phyloP scores from a whole-genome alignment of 2,329 filamentous ascomycete species.

The Nothophoma quercina region DNA sequence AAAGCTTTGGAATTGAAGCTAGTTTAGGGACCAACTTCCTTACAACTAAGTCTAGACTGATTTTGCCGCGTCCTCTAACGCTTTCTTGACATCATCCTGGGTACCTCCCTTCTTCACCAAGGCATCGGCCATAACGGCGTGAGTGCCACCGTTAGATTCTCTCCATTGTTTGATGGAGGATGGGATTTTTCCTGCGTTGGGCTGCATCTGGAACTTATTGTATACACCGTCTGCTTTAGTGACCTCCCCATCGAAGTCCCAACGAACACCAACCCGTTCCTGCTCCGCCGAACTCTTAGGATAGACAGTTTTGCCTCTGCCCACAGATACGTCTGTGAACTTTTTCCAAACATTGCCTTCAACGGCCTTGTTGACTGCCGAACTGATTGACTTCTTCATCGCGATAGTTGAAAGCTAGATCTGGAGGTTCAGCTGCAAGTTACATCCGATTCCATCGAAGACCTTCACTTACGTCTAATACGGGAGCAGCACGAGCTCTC shows the following conservation, averaged over 20 bases:
- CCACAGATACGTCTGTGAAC: constrained; percentile 5
- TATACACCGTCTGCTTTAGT: background rate
- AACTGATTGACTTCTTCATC: background rate
- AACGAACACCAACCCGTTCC: constrained; percentile 10
- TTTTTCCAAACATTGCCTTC: constrained; percentile 15
- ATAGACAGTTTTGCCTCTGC: constrained; percentile 13
- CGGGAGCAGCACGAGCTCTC: no score
- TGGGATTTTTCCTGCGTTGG: constrained; percentile 40
- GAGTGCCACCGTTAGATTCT: constrained; percentile 40
- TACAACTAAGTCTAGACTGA: no score
- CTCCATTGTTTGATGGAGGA: constrained; percentile 33
- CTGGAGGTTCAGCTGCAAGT: no score
- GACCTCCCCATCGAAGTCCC: constrained; percentile 16
- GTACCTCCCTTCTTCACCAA: no score
- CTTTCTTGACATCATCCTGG: no score
- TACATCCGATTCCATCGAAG: no score
- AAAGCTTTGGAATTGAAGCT: no score
- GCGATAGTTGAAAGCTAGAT: no score
- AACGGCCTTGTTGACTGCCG: background rate
- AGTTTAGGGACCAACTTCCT: no score
- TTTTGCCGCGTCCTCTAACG: no score
- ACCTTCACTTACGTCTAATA: no score
- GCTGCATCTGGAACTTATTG: constrained; percentile 40
- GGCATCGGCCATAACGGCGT: constrained; percentile 27
- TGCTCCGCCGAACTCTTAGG: constrained; percentile 7